Evolutionary conservation across 495 filamentous ascomycete genomes (phyloP), one percentile per base, ranked within the genome.

Genomic region (Daldinia loculata): DNA sequence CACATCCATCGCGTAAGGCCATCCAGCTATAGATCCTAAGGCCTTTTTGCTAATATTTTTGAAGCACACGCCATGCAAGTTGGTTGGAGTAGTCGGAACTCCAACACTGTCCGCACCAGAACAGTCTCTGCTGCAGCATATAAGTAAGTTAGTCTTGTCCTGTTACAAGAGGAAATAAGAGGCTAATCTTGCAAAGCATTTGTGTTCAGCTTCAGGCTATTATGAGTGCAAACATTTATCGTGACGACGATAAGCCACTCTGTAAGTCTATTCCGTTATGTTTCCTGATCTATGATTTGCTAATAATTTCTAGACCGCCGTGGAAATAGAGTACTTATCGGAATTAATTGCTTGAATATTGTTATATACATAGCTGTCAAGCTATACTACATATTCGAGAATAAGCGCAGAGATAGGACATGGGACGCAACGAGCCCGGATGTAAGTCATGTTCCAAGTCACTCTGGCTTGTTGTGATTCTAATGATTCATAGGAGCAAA

Each of bases 91-190:
- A 56, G 52, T 32, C 52, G 52, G 6, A 56, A 56, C 15, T 56
- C 52, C 52, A 56, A 56, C 29, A 56, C 52, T n/a, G 52, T 56
- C 29, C 52, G 52, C 29, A 56, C 52, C 2, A 56, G 52, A 56
- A 56, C 52, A 3, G 52, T 56, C n/a, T 56, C 52, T 30, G 52
- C 52, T 30, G 52, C 52, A 17, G 52, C 29, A 56, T 56, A 56
- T 14, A 56, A 55, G 51, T 53, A 53, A 55, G 29, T 17, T 14
- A 29, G 7, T 14, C 26, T 5, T 19, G 11, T 19, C 29, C 6
- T 32, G 4, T 30, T 29, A 17, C 11, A 15, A 17, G n/a, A 9
- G 1, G 3, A 56, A 32, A 1, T 6, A 17, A 56, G 52, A 56
- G 8, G 29, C 29, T 56, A 34, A 56, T 17, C 14, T 32, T 17